These are phyloP conservation scores for Mycena amicta DNA, from an alignment of 768 basidiomycete species.

Conservation along the genomic window DNA sequence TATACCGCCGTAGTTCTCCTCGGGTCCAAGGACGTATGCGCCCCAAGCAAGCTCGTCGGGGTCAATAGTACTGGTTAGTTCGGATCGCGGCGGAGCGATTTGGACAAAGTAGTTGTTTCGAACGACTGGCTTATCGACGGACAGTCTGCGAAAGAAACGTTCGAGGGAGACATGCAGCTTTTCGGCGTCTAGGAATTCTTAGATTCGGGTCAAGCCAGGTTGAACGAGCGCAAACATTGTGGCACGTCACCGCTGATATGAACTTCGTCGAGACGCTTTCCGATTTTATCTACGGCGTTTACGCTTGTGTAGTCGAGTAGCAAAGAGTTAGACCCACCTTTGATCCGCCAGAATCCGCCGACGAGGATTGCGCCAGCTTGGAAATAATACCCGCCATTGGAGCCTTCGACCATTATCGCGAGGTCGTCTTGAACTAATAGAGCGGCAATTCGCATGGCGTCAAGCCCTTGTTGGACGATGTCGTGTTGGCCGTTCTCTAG, in stretches of 20 bases:
- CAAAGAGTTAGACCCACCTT: too few relatives aligned
- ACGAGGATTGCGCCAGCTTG: constrained; percentile 64
- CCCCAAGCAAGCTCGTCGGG: constrained; percentile 70
- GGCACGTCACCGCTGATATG: constrained; percentile 73
- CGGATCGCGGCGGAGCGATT: constrained; percentile 35
- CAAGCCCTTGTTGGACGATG: constrained; percentile 25
- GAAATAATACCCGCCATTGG: constrained; percentile 72
- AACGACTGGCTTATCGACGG: constrained; percentile 67
- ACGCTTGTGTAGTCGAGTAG: too few relatives aligned
- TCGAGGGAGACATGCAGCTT: constrained; percentile 66
- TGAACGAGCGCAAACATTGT: constrained; percentile 53
- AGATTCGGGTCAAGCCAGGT: neutral
- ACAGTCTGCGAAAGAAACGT: constrained; percentile 69
- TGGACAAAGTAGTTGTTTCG: constrained; percentile 69
- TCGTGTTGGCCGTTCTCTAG: neutral
- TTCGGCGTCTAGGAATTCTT: constrained; percentile 48
- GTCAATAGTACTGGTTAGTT: constrained; percentile 39
- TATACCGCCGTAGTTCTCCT: constrained; percentile 42
- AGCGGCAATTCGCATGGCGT: constrained; percentile 64
- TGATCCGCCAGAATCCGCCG: constrained; percentile 77
- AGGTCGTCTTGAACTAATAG: constrained; percentile 64
- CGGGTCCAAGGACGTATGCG: constrained; percentile 54
- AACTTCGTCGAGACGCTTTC: constrained; percentile 70
- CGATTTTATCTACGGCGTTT: constrained; percentile 78
- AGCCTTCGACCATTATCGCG: constrained; percentile 64